Base-by-base conservation (phyloP, 345 rosid species). In the Cardiospermum halicacabum region DNA sequence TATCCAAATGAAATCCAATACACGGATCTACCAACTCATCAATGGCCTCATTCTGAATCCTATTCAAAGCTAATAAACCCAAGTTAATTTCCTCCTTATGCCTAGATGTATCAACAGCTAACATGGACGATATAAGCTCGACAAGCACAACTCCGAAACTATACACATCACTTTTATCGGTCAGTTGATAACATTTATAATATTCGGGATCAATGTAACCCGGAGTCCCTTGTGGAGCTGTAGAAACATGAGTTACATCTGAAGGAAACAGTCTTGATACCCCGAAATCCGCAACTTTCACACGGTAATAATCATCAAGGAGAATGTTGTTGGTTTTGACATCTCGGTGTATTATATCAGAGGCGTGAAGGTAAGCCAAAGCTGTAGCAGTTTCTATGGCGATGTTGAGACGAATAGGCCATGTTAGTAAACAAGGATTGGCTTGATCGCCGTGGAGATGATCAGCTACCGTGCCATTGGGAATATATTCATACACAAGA, bases 201-300 rank as follows among this genome's bases (percentile, higher is more conserved):
- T 86, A 86, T 22, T 86, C 89, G 0, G 92, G 92, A 42, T 86
- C 92, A 27, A 84, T 78, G 22, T 80, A 81, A 37, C 88, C 91
- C 0, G 91, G 86, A 54, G 88, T 85, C 8, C 91, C 91, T 58
- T 83, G 89, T 68, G 91, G 91, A 75, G 83, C 81, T 0, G 92
- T 84, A 37, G 92, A 86, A 22, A 86, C 69, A 47, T 86, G 92
- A 18, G 86, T 86, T 30, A 80, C 87, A 64, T 84, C 76, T 3
- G n/a, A 63, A 0, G 85, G 87, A 56, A 62, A 72, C 73, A 84
- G 34, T 69, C 87, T 67, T 0, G 92, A 84, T 24, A 86, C 76
- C 16, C 89, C 92, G 4, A 86, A 86, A 75, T 86, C 92, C 0
- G 85, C 89, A 26, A 86, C 85, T 68, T 86, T 86, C 65, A 86